These are phyloP conservation scores for Saccharomycopsis babjevae DNA, from an alignment of 805 yeast genomes.

Conservation along the genomic window DNA sequence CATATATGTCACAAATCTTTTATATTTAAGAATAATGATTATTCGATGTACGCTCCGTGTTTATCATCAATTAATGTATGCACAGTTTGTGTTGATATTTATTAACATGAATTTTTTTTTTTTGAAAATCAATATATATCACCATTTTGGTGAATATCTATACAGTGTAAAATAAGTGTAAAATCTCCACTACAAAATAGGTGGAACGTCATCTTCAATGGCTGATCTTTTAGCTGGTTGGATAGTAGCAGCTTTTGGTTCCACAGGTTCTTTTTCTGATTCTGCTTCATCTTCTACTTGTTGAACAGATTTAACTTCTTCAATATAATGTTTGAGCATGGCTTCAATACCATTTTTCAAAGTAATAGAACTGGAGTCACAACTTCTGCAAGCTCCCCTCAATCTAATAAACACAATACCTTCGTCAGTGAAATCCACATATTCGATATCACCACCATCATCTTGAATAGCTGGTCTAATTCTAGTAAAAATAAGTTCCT, in stretches of 20 bases:
- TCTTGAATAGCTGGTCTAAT: slow-evolving; percentile 68
- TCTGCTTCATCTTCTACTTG: slow-evolving; percentile 34
- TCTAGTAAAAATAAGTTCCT: slow-evolving; percentile 58
- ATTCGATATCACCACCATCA: slow-evolving; percentile 68
- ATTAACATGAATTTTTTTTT: background rate
- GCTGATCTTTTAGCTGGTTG: slow-evolving; percentile 9
- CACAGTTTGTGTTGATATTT: background rate
- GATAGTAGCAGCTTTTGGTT: slow-evolving; percentile 26
- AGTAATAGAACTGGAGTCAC: slow-evolving; percentile 57
- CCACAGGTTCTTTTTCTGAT: slow-evolving; percentile 18
- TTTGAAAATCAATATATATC: background rate
- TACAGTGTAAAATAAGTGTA: background rate
- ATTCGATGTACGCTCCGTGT: too few relatives aligned
- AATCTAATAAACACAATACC: slow-evolving; percentile 52
- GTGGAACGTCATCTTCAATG: slow-evolving; percentile 14
- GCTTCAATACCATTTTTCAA: slow-evolving; percentile 60
- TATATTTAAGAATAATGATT: too few relatives aligned
- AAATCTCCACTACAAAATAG: slow-evolving; percentile 3
- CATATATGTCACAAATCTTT: background rate
- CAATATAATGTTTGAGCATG: slow-evolving; percentile 61
- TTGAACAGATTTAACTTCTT: slow-evolving; percentile 51
- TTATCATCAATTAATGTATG: too few relatives aligned
- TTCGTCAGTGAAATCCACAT: slow-evolving; percentile 45
- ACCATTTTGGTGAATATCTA: background rate
- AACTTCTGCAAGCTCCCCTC: slow-evolving; percentile 66